Conservation (phyloP, 345 rosid genomes). For the Camelina sativa region DNA sequence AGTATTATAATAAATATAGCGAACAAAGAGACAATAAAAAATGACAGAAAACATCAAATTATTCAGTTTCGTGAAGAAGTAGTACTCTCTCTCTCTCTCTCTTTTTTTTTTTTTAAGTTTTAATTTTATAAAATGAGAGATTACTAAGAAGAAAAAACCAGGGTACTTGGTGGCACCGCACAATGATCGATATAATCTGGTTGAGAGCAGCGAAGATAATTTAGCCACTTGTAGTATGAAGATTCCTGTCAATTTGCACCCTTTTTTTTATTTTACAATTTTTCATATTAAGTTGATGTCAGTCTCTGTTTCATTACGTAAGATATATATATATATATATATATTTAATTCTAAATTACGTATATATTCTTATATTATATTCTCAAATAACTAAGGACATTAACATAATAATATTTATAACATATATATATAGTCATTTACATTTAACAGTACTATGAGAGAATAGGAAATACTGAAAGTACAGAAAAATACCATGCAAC, state of each 20-base stretch:
- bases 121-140: not conserved
- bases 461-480: not conserved
- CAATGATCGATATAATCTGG: conserved; percentile 5
- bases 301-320: conserved; percentile 1
- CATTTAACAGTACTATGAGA: not conserved
- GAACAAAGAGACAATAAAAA: not conserved
- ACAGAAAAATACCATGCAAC: not conserved
- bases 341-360: not conserved
- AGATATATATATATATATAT: not conserved
- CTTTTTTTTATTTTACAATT: not conserved
- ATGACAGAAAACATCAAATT: not conserved
- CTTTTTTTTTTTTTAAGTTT: not conserved
- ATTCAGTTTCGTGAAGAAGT: conserved; percentile 21
- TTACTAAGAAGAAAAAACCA: not conserved
- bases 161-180: conserved; percentile 12
- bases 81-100: not conserved
- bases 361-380: not conserved
- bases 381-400: not conserved
- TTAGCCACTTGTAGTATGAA: conserved; percentile 19
- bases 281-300: not conserved
- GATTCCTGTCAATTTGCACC: conserved; percentile 1
- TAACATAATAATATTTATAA: not conserved
- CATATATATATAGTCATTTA: no score
- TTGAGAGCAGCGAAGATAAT: conserved; percentile 14
- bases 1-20: not conserved